Conservation (phyloP, 768 basidiomycete genomes). For the Ephemerocybe angulata region DNA sequence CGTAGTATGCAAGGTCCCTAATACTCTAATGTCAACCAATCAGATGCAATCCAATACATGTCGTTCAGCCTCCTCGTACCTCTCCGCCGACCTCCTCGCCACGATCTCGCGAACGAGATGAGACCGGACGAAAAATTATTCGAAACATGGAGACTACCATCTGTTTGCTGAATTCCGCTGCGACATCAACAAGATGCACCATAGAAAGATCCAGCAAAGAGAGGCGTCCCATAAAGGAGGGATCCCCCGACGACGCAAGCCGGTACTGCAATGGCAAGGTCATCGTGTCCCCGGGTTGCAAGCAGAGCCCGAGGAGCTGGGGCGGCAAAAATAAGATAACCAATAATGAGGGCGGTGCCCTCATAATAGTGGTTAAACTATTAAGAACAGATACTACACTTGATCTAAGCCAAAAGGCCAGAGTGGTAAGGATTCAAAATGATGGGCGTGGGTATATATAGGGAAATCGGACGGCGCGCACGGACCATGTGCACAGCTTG, state of each 20-base stretch:
- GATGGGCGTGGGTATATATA: conserved; percentile 25
- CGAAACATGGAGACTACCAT: no score
- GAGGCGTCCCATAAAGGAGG: conserved; percentile 24
- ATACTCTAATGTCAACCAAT: no score
- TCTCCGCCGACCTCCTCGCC: no score
- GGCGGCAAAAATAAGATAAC: conserved; percentile 57
- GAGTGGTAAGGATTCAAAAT: conserved; percentile 63
- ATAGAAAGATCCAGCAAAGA: conserved; percentile 26
- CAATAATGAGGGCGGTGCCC: conserved; percentile 50
- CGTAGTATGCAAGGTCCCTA: no score
- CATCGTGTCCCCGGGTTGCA: conserved; percentile 52
- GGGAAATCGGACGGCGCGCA: no score
- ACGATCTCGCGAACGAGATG: no score
- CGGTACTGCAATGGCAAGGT: conserved; percentile 53
- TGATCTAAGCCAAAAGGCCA: conserved; percentile 97
- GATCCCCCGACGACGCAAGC: conserved; percentile 66
- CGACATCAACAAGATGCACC: conserved; percentile 18
- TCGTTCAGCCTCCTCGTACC: no score
- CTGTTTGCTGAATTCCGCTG: conserved; percentile 23
- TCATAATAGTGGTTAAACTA: conserved; percentile 69
- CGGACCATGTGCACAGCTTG: no score
- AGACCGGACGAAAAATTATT: no score
- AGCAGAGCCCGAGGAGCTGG: conserved; percentile 54
- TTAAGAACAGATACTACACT: conserved; percentile 98
- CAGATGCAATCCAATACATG: no score